Percentiles rank a stretch among this genome's conserved stretches.
These are phyloP conservation scores for Salix suchowensis DNA, from an alignment of 345 rosid species.

Conservation along the genomic window DNA sequence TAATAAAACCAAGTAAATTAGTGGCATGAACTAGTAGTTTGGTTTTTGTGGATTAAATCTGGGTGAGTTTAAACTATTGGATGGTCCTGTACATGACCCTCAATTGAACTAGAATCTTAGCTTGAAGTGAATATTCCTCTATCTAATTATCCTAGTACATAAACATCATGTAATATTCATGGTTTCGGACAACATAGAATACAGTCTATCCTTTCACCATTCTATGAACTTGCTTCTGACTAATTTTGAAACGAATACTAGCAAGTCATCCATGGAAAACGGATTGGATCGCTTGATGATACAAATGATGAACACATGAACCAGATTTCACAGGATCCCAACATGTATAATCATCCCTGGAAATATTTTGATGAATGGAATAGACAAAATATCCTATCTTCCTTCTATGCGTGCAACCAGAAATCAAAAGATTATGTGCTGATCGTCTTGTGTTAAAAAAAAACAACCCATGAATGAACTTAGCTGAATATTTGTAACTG, in stretches of 20 bases:
- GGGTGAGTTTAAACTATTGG: neutral
- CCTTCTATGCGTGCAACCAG: neutral
- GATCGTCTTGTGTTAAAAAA: neutral
- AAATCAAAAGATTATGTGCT: neutral
- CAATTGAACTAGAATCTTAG: neutral
- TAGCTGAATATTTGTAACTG: neutral
- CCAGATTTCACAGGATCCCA: neutral
- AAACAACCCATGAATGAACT: neutral
- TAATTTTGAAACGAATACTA: neutral
- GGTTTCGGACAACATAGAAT: neutral
- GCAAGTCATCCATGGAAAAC: neutral
- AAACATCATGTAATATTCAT: neutral
- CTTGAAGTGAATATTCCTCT: neutral
- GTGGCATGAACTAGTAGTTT: neutral
- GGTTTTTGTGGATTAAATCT: neutral
- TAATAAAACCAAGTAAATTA: neutral
- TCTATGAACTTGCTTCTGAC: neutral
- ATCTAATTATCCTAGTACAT: neutral
- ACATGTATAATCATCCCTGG: neutral
- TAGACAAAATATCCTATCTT: neutral
- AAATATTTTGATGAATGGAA: neutral
- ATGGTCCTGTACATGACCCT: neutral
- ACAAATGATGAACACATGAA: neutral
- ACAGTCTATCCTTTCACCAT: neutral
- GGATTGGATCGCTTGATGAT: neutral